Percentiles rank a stretch among this genome's conserved stretches.
Conservation (phyloP, 306 rosid species). For the Pueraria montana region DNA sequence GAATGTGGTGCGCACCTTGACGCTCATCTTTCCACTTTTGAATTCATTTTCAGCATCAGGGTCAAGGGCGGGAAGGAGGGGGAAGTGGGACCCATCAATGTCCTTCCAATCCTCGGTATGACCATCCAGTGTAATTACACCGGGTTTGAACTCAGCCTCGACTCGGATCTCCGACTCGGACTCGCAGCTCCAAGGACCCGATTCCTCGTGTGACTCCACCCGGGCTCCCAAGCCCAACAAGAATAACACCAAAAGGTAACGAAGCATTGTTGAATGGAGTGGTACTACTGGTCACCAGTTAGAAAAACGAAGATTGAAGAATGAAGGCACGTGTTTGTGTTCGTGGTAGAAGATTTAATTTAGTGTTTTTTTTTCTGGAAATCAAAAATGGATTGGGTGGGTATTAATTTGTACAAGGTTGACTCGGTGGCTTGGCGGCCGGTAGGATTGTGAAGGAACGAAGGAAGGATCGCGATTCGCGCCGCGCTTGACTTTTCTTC, state of each 20-base stretch:
- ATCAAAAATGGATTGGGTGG: not conserved
- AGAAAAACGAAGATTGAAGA: not conserved
- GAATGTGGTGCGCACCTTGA: constrained; percentile 62
- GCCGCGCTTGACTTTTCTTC: constrained; percentile 43
- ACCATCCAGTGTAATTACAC: constrained; percentile 84
- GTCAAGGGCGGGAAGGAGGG: constrained; percentile 91
- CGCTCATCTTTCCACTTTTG: constrained; percentile 77
- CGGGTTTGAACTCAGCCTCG: constrained; percentile 71
- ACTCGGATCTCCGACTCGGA: constrained; percentile 75
- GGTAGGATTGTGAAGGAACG: not conserved
- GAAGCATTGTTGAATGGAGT: constrained; percentile 36
- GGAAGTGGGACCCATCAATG: constrained; percentile 78
- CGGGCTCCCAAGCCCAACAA: constrained; percentile 37
- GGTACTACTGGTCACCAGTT: too few species aligned
- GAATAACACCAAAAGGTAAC: constrained; percentile 45
- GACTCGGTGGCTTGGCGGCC: not conserved
- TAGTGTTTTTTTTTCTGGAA: not conserved
- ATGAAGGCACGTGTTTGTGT: constrained; percentile 1
- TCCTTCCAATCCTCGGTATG: constrained; percentile 92
- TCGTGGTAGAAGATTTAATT: not conserved
- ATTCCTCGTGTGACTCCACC: constrained; percentile 79
- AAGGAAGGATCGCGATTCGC: constrained; percentile 34
- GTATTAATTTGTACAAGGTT: not conserved
- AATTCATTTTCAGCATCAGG: constrained; percentile 82
- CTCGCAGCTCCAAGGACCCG: constrained; percentile 87